Percentiles rank a stretch among this genome's conserved stretches.
These are phyloP conservation scores for Botrytis elliptica DNA, from an alignment of 2,329 filamentous ascomycete species.

Conservation along the genomic window DNA sequence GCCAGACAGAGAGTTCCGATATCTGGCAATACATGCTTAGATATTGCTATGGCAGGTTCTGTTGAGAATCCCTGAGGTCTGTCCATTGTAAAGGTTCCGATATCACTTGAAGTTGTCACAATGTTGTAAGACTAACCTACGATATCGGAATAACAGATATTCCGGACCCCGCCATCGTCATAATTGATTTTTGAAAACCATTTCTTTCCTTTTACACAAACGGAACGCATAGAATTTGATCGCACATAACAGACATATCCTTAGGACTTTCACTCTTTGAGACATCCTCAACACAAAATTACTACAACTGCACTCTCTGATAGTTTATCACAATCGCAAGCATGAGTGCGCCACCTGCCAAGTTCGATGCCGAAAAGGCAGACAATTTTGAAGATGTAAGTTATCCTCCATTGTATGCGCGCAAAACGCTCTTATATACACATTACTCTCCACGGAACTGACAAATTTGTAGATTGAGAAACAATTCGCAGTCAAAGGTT, in stretches of 20 bases:
- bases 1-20: not conserved
- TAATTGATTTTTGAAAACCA: constrained; percentile 4
- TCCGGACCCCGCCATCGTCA: constrained; percentile 18
- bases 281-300: not conserved
- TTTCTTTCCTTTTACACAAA: constrained; percentile 6
- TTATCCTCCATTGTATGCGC: constrained; percentile 16
- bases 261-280: not conserved
- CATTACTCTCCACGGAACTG: constrained; percentile 21
- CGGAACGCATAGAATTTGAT: not conserved
- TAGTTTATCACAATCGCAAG: not conserved
- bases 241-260: not conserved
- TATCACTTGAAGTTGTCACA: not conserved
- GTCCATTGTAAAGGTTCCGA: not conserved
- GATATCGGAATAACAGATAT: constrained; percentile 3
- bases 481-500: constrained; percentile 96
- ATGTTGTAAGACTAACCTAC: too few relatives aligned
- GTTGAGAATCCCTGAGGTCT: not conserved
- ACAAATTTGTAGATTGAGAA: constrained; percentile 78
- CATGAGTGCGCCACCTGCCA: constrained; percentile 36
- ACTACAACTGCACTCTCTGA: not conserved
- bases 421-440: constrained; percentile 12
- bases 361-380: constrained; percentile 58
- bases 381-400: constrained; percentile 70
- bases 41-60: not conserved
- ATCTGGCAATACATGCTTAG: not conserved